Percentiles rank a stretch among this genome's conserved stretches.
phyloP scores from a whole-genome alignment of 1,284 basidiomycete genomes.

The Fomes fomentarius region DNA sequence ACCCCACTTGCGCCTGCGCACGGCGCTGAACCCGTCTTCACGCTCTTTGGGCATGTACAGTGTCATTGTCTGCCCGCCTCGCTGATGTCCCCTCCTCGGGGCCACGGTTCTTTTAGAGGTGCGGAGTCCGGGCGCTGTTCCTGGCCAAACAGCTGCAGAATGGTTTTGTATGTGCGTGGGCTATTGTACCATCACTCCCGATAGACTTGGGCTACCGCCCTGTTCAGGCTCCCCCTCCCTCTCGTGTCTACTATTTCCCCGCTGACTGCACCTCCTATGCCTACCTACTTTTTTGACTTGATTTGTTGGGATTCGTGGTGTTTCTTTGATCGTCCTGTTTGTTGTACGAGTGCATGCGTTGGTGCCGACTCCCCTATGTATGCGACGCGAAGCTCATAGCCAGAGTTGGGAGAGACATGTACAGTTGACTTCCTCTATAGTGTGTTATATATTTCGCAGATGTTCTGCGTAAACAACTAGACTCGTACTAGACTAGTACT shows the following conservation, averaged over 20 bases:
- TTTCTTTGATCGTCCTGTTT: not conserved
- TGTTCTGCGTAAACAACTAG: no score
- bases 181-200: no score
- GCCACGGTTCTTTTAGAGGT: not conserved
- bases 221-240: no score
- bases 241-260: not conserved
- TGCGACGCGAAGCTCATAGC: no score
- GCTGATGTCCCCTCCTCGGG: not conserved
- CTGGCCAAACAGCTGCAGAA: conserved; percentile 27
- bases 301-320: not conserved
- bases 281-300: not conserved
- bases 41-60: conserved; percentile 27
- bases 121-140: conserved; percentile 19
- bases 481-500: no score
- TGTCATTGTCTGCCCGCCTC: conserved; percentile 12
- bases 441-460: no score
- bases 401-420: no score
- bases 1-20: conserved; percentile 8
- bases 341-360: not conserved
- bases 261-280: not conserved
- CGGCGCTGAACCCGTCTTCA: conserved; percentile 25
- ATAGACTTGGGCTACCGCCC: no score
- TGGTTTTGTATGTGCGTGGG: conserved; percentile 20
- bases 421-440: no score
- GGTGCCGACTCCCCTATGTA: not conserved